Evolutionary conservation across 75 land plant species (phyloP).

Genomic region (Ceratopteris richardii): DNA sequence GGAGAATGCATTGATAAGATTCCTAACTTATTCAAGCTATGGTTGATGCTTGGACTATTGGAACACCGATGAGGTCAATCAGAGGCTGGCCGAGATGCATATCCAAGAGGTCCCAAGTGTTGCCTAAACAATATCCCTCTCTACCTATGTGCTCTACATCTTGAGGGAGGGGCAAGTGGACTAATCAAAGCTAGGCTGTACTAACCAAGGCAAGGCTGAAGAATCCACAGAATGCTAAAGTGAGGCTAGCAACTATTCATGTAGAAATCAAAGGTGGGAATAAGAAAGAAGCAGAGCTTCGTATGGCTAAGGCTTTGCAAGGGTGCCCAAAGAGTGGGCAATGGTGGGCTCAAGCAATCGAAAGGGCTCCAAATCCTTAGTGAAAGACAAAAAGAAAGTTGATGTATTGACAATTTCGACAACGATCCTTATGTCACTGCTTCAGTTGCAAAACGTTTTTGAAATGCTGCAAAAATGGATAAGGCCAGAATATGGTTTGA

Average conservation of each 20-base stretch:
- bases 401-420: slow-evolving; percentile 81
- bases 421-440: slow-evolving; percentile 92
- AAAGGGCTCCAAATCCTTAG: slow-evolving; percentile 88
- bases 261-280: slow-evolving; percentile 75
- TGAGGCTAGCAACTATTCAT: slow-evolving; percentile 86
- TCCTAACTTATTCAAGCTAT: not conserved
- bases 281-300: too few species aligned
- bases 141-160: slow-evolving; percentile 62
- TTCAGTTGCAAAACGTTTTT: slow-evolving; percentile 84
- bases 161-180: too few species aligned
- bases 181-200: too few species aligned
- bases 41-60: slow-evolving; percentile 46
- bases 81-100: slow-evolving; percentile 9
- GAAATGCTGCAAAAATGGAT: slow-evolving; percentile 90
- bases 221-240: slow-evolving; percentile 84
- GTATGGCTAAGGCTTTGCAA: slow-evolving; percentile 88
- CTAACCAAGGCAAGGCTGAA: slow-evolving; percentile 70
- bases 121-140: slow-evolving; percentile 74
- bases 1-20: slow-evolving; percentile 49
- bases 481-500: slow-evolving; percentile 82
- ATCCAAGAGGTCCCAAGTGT: slow-evolving; percentile 3
- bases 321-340: slow-evolving; percentile 89
- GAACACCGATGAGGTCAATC: slow-evolving; percentile 30
- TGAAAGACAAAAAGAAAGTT: slow-evolving; percentile 63
- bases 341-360: slow-evolving; percentile 80